Base-by-base conservation (phyloP, 805 yeast species). In the Kluyveromyces dobzhanskii region DNA sequence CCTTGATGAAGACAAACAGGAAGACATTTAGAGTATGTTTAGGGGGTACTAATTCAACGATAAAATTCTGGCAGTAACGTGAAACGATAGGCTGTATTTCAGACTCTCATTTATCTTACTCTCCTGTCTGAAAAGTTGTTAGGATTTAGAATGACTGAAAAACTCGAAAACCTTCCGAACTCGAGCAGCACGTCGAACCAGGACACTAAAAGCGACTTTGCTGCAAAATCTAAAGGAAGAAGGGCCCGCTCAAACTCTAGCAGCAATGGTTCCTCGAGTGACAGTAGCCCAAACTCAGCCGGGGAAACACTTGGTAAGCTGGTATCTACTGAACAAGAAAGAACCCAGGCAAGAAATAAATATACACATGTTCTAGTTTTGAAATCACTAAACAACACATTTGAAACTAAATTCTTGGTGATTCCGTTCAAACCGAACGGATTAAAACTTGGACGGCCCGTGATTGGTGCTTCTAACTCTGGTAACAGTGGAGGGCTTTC, bases 371-470 rank as follows among this genome's bases (percentile, higher is more conserved):
- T 82, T 31, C 73, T 88, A n/a, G 78, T 85, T 3, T 66, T 92
- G 35, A 60, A 75, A 11, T 79, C 97, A 0, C 63, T 87, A 35
- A 90, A 90, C 59, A 85, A 76, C 37, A 80, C 96, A 0, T 87
- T 88, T 56, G 83, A 78, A 30, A 71, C 78, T 42, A 92, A 90
- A 57, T 78, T 81, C 38, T 65, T 92, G 29, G 76, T 75, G 11
- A 78, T 92, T 6, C 97, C 97, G 1, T 70, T 75, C 41, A 70
- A 67, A 42, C 98, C 99, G 0, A 87, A 84, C 11, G 78, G 85
- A 3, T 63, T 88, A 38, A 85, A 85, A 55, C 67, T 92, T 17
- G 99, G 99, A 1, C 73, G 99, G 40, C 97, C 95, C 34, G 80
- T 84, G 13, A 83, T 58, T 6, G 50, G 47, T 27, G 39, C 28